Conservation (phyloP, 352 stramenopile species). For the Pythium grandisporangium region DNA sequence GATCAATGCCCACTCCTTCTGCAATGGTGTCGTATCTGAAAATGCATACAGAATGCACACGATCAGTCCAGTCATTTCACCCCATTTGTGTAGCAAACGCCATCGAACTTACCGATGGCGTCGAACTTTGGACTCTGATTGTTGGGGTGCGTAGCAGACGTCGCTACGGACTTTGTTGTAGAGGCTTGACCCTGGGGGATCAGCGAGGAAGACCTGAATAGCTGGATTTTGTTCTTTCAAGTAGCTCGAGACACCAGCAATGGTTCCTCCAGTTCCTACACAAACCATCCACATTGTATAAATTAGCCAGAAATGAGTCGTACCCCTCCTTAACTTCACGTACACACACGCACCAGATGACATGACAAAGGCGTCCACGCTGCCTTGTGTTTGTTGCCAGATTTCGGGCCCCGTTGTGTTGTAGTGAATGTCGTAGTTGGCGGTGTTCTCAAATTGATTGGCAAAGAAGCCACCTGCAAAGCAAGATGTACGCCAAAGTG, state of each 20-base stretch:
- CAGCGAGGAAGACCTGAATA: constrained; percentile 92
- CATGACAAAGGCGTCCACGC: constrained; percentile 97
- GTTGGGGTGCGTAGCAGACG: constrained; percentile 93
- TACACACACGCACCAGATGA: constrained; percentile 90
- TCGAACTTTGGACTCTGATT: constrained; percentile 88
- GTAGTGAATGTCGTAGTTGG: constrained; percentile 95
- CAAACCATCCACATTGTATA: neutral
- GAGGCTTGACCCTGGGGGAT: constrained; percentile 94
- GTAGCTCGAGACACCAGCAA: constrained; percentile 92
- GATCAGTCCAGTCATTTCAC: too few species aligned
- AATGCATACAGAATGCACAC: too few species aligned
- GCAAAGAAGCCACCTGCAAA: constrained; percentile 91
- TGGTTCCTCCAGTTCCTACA: constrained; percentile 93
- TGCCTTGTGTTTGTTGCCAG: constrained; percentile 85
- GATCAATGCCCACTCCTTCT: constrained; percentile 97
- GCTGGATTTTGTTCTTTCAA: constrained; percentile 86
- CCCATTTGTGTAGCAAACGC: too few species aligned
- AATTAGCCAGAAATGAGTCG: too few species aligned
- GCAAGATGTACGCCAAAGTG: constrained; percentile 3
- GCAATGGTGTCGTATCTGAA: constrained; percentile 95
- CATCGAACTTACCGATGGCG: constrained; percentile 64
- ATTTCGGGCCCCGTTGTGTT: constrained; percentile 94
- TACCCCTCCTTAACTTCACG: too few species aligned
- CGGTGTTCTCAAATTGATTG: constrained; percentile 98
- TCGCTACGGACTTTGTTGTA: constrained; percentile 95